phyloP scores from a whole-genome alignment of 306 rosid genomes.

The Cicer arietinum region DNA sequence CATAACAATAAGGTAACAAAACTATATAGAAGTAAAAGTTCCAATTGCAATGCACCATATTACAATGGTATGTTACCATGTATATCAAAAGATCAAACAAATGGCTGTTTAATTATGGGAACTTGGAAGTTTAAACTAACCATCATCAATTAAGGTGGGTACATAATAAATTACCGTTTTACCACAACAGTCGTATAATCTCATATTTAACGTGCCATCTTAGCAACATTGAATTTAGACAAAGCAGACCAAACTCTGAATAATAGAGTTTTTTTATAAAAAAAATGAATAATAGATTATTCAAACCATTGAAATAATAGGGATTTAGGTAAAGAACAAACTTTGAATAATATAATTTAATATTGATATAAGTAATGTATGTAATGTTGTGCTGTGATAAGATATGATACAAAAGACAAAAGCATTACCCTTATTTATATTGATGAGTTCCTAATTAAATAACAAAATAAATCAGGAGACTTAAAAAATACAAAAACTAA shows the following conservation, averaged over 20 bases:
- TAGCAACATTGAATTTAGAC: background rate
- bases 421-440: conserved; percentile 1
- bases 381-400: background rate
- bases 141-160: background rate
- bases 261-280: background rate
- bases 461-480: background rate
- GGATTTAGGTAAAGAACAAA: background rate
- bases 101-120: background rate
- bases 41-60: background rate
- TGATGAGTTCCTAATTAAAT: background rate
- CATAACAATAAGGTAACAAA: background rate
- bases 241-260: background rate
- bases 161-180: background rate
- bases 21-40: background rate
- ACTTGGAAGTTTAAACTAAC: background rate
- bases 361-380: background rate
- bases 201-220: conserved; percentile 18
- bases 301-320: background rate
- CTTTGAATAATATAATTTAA: background rate
- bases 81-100: background rate
- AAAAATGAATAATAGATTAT: conserved; percentile 1
- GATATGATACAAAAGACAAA: conserved; percentile 4
- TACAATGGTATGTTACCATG: background rate
- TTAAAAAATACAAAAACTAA: background rate
- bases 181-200: background rate